Base-by-base conservation (phyloP, 345 rosid species). In the Noccaea caerulescens region DNA sequence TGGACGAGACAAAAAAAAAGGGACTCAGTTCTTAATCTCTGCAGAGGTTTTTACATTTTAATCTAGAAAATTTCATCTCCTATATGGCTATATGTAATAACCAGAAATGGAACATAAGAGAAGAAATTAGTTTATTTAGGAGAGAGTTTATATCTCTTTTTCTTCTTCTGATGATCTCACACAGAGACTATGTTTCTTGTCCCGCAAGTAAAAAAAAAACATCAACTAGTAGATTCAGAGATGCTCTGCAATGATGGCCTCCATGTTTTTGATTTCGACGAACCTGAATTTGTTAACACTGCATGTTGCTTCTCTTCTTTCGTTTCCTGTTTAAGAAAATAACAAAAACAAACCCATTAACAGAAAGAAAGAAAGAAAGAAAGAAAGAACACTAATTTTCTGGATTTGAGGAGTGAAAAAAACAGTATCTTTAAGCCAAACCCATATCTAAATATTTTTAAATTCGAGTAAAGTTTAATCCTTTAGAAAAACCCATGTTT, bases 241-340 rank as follows among this genome's bases (percentile, higher is more conserved):
- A 93, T 93, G 86, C 97, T 91, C 30, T 86, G 92, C 50, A 93
- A 74, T 23, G 88, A 82, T 13, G 98, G 98, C 59, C 89, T 85
- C 97, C 98, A 93, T 64, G 88, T 71, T 76, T 86, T 93, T 39
- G 92, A 53, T 72, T 84, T 83, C 8, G 75, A 70, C 18, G 80
- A 80, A 41, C 79, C 80, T 14, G 86, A 54, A 72, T 66, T 87
- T 8, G 46, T 72, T 34, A 87, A 56, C 73, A 85, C 78, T 32
- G 78, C 74, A 12, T 86, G 79, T 47, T 77, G 85, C 56, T 81
- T 84, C 75, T 86, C 92, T 10, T 77, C 83, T 52, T 72, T 87
- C 18, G 12, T 63, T 8, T 63, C 86, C 97, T 82, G 78, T 55
- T 11, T 5, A 30, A 4, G 9, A 42, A 34, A 34, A 3, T 36